Conservation (phyloP, 2,329 filamentous ascomycete species). For the Verticillium nubilum region DNA sequence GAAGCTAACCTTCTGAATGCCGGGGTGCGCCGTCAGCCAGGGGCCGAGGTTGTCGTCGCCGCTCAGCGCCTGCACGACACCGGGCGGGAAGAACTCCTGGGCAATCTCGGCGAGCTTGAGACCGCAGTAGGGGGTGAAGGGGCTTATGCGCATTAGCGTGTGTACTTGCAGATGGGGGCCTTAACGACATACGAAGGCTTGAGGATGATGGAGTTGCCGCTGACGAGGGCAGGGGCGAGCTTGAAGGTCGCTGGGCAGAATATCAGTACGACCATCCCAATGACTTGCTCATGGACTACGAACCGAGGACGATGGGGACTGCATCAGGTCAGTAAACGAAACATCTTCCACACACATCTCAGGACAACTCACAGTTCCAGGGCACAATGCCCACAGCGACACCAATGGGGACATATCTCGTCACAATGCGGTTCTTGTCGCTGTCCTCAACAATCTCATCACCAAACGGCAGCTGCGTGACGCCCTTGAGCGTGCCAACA, state of each 20-base stretch:
- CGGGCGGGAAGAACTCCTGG: slow-evolving; percentile 52
- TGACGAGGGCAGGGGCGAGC: slow-evolving; percentile 49
- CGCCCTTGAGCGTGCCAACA: slow-evolving; percentile 5
- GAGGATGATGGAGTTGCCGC: slow-evolving; percentile 51
- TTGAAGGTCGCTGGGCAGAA: slow-evolving; percentile 36
- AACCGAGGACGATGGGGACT: slow-evolving; percentile 11
- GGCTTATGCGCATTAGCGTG: slow-evolving; percentile 14
- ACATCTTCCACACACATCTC: too few species aligned
- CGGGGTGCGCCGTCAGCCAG: slow-evolving; percentile 51
- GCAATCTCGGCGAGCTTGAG: slow-evolving; percentile 58
- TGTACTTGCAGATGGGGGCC: neutral
- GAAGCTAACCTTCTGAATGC: slow-evolving; percentile 59
- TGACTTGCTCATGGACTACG: neutral
- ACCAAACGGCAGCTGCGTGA: slow-evolving; percentile 4
- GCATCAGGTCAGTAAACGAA: neutral
- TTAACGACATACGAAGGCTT: slow-evolving; percentile 38
- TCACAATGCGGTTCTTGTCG: slow-evolving; percentile 21
- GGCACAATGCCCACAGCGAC: slow-evolving; percentile 41
- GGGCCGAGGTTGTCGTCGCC: slow-evolving; percentile 57
- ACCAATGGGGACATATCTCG: slow-evolving; percentile 32
- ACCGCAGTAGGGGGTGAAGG: slow-evolving; percentile 51
- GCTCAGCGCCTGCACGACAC: slow-evolving; percentile 56
- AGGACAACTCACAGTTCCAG: slow-evolving; percentile 51
- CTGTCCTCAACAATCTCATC: slow-evolving; percentile 13
- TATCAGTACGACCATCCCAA: neutral